Evolutionary conservation across 192 early-diverging fungal genomes (phyloP).

Genomic region (Spizellomyces punctatus): DNA sequence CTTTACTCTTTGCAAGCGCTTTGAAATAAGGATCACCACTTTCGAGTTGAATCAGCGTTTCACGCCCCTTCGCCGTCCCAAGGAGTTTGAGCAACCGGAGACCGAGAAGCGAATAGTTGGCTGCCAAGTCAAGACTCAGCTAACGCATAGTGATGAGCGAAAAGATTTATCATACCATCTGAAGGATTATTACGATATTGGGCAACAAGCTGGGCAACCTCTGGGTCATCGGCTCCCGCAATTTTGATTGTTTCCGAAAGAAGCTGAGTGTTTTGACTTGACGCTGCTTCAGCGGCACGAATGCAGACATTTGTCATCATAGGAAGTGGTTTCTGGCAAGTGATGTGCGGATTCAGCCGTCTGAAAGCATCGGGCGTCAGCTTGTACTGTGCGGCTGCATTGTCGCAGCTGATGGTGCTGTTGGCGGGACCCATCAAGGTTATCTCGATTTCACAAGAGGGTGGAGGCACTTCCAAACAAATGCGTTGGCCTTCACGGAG

Average conservation of each 20-base stretch:
- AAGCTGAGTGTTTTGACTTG: constrained; percentile 1
- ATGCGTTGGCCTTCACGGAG: neutral
- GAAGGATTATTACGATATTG: neutral
- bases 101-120: constrained; percentile 2
- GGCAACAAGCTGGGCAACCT: neutral
- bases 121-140: neutral
- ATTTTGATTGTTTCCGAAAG: neutral
- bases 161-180: neutral
- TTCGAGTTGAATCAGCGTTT: neutral
- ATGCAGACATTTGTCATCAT: constrained; percentile 1
- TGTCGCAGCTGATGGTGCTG: neutral
- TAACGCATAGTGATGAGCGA: neutral
- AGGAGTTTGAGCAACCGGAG: neutral
- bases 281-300: neutral
- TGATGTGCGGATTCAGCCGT: neutral
- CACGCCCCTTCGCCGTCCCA: neutral
- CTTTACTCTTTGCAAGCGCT: neutral
- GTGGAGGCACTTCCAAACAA: neutral
- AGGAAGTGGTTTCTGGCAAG: neutral
- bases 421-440: neutral
- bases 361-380: neutral
- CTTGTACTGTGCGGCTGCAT: neutral
- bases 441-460: neutral
- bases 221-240: neutral
- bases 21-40: neutral